Evolutionary conservation across 352 stramenopile species (phyloP).

Genomic region (Elongisporangium prolatum): DNA sequence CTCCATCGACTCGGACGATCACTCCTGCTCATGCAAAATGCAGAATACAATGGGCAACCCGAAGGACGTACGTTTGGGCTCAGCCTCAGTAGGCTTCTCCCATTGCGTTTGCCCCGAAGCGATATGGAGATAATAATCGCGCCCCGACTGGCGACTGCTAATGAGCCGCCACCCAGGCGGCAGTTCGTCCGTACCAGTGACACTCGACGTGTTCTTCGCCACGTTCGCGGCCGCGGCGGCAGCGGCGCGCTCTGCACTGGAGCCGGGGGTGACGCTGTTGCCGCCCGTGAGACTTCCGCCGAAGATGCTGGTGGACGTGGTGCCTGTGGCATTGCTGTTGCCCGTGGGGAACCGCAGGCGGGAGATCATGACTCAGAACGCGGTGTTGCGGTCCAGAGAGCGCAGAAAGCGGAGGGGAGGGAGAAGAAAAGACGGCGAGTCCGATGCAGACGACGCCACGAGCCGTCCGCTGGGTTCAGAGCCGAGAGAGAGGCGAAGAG

Average conservation of each 20-base stretch:
- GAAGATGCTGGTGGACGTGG: constrained; percentile 65
- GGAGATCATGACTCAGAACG: constrained; percentile 48
- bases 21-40: background rate
- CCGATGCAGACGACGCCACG: background rate
- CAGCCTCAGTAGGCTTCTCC: constrained; percentile 55
- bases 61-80: constrained; percentile 48
- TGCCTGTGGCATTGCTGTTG: constrained; percentile 25
- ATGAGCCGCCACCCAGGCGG: constrained; percentile 64
- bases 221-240: constrained; percentile 31
- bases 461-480: background rate
- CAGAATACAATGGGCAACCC: constrained; percentile 5
- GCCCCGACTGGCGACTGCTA: constrained; percentile 57
- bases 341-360: constrained; percentile 48
- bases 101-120: constrained; percentile 63
- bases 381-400: background rate
- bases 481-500: background rate
- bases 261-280: constrained; percentile 38
- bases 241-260: constrained; percentile 34
- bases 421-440: background rate
- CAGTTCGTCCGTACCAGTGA: constrained; percentile 23
- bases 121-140: constrained; percentile 73
- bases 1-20: background rate
- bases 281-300: constrained; percentile 40
- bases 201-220: constrained; percentile 11
- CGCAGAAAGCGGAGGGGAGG: background rate